These are phyloP conservation scores for Populus hybrid DNA, from an alignment of 441 rosid genomes.

Conservation along the genomic window DNA sequence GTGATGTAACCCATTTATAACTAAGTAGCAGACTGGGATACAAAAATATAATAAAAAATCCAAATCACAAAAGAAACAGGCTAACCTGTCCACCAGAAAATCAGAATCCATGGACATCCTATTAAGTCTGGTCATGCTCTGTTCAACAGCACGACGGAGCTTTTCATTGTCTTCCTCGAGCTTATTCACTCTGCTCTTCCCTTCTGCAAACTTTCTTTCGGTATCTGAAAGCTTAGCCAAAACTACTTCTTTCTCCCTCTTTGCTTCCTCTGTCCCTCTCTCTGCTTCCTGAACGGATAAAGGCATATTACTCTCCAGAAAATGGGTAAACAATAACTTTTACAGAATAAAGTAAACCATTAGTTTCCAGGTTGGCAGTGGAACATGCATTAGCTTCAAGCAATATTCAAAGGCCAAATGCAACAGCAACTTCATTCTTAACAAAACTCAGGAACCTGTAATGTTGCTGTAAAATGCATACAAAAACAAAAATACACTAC, in stretches of 20 bases:
- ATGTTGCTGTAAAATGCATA: not conserved
- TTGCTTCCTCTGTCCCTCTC: slow-evolving; percentile 47
- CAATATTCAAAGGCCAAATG: not conserved
- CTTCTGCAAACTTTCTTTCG: slow-evolving; percentile 60
- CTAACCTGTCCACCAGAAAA: slow-evolving; percentile 90
- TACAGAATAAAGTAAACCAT: too few species aligned
- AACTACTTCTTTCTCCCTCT: slow-evolving; percentile 70
- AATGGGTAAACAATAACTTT: too few species aligned
- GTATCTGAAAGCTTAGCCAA: slow-evolving; percentile 50
- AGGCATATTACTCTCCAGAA: not conserved
- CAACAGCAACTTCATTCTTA: not conserved
- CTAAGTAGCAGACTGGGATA: not conserved
- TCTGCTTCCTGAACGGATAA: slow-evolving; percentile 51
- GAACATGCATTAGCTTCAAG: not conserved
- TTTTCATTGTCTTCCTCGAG: slow-evolving; percentile 88
- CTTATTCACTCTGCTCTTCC: slow-evolving; percentile 66
- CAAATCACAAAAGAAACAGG: not conserved
- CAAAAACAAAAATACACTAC: not conserved
- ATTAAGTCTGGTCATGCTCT: slow-evolving; percentile 94
- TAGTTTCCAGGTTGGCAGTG: not conserved
- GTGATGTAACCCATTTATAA: not conserved
- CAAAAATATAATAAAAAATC: not conserved
- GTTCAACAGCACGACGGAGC: slow-evolving; percentile 80
- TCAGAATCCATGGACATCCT: slow-evolving; percentile 96
- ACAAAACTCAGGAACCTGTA: not conserved